Evolutionary conservation across 2,329 filamentous ascomycete genomes (phyloP), one percentile per base, ranked within the genome.

Genomic region (Acrocalymma vagum): DNA sequence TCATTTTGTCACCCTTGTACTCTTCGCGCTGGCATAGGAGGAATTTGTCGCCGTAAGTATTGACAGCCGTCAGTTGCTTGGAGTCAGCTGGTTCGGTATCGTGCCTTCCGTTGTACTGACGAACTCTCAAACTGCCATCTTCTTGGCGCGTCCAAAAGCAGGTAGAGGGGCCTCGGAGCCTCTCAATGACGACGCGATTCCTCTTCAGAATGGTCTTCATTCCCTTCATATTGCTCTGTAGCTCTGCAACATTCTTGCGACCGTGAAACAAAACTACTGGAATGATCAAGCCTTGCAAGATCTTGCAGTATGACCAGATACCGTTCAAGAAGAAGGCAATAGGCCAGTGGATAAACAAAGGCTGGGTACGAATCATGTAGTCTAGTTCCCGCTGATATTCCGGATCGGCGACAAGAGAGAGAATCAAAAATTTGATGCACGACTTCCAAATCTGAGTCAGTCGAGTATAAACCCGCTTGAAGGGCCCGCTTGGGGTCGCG

Each of bases 341-440:
- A 11, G 71, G 72, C 16, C 63, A 60, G 7, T 64, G 64, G 8
- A 75, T 37, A 25, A 69, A 40, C 3, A 42, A 43, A 8, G 66
- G 65, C 15, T 68, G 64, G 14, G 48, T 32, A 27, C 57, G 56
- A 34, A 75, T 65, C 33, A 72, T 67, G 55, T 72, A 72, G 42
- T 72, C 65, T 30, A 79, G 67, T 35, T 79, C 77, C 47, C 75
- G 61, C 45, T 78, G 72, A 45, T 74, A 77, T 48, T 79, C 77
- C 1, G 74, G 69, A 51, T 79, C 77, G 2, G 76, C 77, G 38
- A 79, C 67, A 13, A 76, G 58, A 9, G 77, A 72, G 29, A 78
- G 70, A 3, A 75, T 62, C 13, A 75, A 55, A 45, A 78, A 78
- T 39, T 78, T 79, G 48, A 76, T 58, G 28, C 67, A 60, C 4